Percentiles rank a stretch among this genome's conserved stretches.
Evolutionary conservation across 495 filamentous ascomycete species (phyloP).

Genomic region (Neurospora tetrasperma): DNA sequence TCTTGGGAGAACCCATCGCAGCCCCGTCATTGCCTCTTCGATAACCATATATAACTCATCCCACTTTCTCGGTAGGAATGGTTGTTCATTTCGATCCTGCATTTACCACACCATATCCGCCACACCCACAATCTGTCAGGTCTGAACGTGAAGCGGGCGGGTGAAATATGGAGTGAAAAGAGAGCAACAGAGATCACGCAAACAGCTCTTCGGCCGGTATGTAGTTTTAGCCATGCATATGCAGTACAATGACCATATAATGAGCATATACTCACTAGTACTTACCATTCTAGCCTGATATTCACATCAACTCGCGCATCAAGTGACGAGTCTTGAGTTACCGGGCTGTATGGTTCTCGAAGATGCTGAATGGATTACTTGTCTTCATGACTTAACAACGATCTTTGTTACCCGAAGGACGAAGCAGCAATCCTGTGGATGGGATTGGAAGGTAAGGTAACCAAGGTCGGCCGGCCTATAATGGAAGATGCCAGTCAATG

Average conservation of each 20-base stretch:
- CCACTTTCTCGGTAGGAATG: neutral
- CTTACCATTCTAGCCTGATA: neutral
- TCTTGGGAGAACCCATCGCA: neutral
- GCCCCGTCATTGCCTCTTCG: neutral
- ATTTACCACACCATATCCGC: neutral
- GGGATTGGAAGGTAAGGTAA: neutral
- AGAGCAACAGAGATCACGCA: neutral
- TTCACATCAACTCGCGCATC: neutral
- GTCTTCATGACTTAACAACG: neutral
- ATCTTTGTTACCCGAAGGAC: neutral
- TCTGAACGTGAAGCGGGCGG: neutral
- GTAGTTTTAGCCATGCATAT: neutral
- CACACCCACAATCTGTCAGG: neutral
- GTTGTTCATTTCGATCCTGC: neutral
- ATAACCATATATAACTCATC: neutral
- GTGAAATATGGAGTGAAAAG: neutral
- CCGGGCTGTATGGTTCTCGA: neutral
- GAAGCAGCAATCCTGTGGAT: neutral
- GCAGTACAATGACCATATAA: no score
- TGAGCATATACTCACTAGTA: neutral
- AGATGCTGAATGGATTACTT: neutral
- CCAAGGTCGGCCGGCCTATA: no score
- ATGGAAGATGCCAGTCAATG: neutral
- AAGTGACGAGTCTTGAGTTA: neutral
- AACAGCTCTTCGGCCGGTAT: neutral